Percentiles rank a stretch among this genome's conserved stretches.
phyloP scores from a whole-genome alignment of 495 filamentous ascomycete species.

The Penicillium riverlandense region DNA sequence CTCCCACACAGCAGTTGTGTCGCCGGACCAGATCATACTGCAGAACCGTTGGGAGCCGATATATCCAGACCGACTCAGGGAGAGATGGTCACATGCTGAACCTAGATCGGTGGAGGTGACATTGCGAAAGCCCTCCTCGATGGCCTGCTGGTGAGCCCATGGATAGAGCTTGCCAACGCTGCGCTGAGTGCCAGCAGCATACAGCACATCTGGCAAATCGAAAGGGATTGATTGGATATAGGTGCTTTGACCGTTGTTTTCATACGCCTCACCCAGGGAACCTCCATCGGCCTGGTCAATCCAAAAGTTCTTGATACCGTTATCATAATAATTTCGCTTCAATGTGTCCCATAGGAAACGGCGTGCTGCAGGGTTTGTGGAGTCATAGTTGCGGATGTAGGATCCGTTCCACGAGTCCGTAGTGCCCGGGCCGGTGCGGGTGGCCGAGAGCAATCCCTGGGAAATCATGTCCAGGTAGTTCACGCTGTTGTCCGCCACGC shows the following conservation, averaged over 20 bases:
- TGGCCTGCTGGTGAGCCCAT: conserved; percentile 24
- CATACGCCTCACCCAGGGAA: conserved; percentile 21
- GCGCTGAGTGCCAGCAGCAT: conserved; percentile 17
- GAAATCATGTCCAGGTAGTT: conserved; percentile 23
- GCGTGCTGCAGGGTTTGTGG: conserved; percentile 18
- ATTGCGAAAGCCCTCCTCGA: conserved; percentile 24
- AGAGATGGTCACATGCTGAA: conserved; percentile 15
- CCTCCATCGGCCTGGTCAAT: conserved; percentile 28
- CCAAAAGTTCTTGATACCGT: conserved; percentile 25
- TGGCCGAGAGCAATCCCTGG: conserved; percentile 20
- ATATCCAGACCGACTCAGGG: conserved; percentile 22
- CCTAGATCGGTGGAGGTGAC: conserved; percentile 11
- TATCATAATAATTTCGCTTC: conserved; percentile 20
- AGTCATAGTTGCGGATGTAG: conserved; percentile 25
- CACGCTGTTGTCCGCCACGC: conserved; percentile 19
- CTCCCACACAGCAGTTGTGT: conserved; percentile 24
- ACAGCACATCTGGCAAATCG: conserved; percentile 18
- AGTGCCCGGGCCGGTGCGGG: conserved; percentile 19
- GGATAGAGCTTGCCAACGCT: conserved; percentile 24
- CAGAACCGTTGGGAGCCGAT: conserved; percentile 25
- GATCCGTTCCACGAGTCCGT: conserved; percentile 25
- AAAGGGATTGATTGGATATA: conserved; percentile 22
- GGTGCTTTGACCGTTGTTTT: conserved; percentile 23
- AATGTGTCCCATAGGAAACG: conserved; percentile 15
- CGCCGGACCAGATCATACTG: conserved; percentile 26